These are phyloP conservation scores for Phaeolepiota aurea DNA, from an alignment of 768 basidiomycete species.

Conservation along the genomic window DNA sequence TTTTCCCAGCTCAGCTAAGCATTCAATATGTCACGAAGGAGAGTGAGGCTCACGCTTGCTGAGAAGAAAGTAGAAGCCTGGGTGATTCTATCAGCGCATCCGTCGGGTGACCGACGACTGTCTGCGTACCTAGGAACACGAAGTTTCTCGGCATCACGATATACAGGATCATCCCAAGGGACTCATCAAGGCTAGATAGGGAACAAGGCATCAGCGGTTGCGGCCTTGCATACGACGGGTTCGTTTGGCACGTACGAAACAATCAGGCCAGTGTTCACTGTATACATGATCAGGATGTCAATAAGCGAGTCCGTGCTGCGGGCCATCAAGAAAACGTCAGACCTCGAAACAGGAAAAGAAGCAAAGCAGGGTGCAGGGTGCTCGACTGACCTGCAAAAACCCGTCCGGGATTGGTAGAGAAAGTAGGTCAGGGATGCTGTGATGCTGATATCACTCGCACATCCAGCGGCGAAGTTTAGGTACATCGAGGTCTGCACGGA, in stretches of 20 bases:
- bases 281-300: slow-evolving; percentile 37
- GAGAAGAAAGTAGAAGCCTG: slow-evolving; percentile 41
- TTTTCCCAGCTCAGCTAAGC: not conserved
- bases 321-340: not conserved
- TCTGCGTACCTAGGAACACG: slow-evolving; percentile 38
- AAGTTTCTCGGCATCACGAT: slow-evolving; percentile 46
- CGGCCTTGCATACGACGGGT: not conserved
- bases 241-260: slow-evolving; percentile 25
- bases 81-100: not conserved
- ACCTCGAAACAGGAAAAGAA: not conserved
- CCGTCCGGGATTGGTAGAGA: slow-evolving; percentile 40
- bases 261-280: slow-evolving; percentile 45
- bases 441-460: slow-evolving; percentile 44
- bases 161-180: slow-evolving; percentile 36
- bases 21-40: not conserved
- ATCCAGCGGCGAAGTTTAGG: slow-evolving; percentile 39
- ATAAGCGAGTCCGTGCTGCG: slow-evolving; percentile 43
- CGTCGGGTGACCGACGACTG: not conserved
- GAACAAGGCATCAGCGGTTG: not conserved
- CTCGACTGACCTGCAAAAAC: slow-evolving; percentile 31
- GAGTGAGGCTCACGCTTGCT: slow-evolving; percentile 35
- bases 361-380: not conserved
- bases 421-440: slow-evolving; percentile 40
- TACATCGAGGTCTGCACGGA: slow-evolving; percentile 42
- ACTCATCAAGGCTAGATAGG: slow-evolving; percentile 34